Evolutionary conservation across 164 flowering plant species (phyloP).

Genomic region (Vitis riparia): DNA sequence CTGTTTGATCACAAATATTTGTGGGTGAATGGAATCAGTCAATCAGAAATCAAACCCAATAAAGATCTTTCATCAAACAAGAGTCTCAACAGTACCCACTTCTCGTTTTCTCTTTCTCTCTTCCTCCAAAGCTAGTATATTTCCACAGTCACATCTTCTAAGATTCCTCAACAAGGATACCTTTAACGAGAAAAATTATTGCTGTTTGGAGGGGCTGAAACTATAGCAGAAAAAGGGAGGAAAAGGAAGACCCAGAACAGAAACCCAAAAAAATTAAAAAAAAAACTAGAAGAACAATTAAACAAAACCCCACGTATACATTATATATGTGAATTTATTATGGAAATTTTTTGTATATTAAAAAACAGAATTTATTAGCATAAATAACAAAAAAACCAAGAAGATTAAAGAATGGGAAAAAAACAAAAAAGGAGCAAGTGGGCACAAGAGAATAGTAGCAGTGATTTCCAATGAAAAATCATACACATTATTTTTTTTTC

Average conservation of each 20-base stretch:
- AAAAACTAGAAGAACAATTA: not conserved
- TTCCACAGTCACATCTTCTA: constrained; percentile 10
- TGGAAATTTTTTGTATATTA: not conserved
- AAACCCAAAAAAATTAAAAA: not conserved
- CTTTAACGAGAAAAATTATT: constrained; percentile 13
- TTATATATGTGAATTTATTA: not conserved
- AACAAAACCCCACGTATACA: not conserved
- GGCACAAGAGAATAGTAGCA: constrained; percentile 3
- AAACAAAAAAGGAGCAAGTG: constrained; percentile 1
- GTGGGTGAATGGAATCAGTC: not conserved
- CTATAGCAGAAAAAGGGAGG: not conserved
- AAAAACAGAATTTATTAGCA: not conserved
- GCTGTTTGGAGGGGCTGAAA: not conserved
- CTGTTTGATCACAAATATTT: not conserved
- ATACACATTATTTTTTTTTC: not conserved
- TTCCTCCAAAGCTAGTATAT: not conserved
- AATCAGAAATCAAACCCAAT: not conserved
- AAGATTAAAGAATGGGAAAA: not conserved
- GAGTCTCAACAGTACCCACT: not conserved
- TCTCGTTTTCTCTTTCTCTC: not conserved
- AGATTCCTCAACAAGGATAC: constrained; percentile 22
- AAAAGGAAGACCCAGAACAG: not conserved
- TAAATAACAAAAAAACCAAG: not conserved
- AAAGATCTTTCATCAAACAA: not conserved
- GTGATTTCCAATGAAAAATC: constrained; percentile 5